Evolutionary conservation across 2,329 filamentous ascomycete genomes (phyloP), one percentile per base, ranked within the genome.

Genomic region (Xylaria sp.): DNA sequence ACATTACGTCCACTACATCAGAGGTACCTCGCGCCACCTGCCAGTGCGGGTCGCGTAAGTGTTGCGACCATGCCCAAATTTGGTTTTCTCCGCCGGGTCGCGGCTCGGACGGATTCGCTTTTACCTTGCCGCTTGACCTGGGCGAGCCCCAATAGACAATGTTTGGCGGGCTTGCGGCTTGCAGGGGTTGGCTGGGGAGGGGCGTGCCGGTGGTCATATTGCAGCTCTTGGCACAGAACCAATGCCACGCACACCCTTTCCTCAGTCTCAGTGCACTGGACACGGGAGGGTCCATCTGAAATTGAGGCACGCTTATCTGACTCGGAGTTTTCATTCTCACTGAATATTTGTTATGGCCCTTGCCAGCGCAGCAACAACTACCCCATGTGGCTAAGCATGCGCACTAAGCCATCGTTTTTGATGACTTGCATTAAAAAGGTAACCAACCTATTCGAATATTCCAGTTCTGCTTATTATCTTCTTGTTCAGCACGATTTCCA

Each of bases 71-170:
- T 74, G 65, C 71, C 74, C 76, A 77, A 76, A 76, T 76, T 76
- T 74, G 76, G 74, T 70, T 74, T 75, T 76, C 76, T 76, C 73
- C 76, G 74, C 74, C 74, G 76, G 74, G 74, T 75, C 75, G 76
- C 74, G 76, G 74, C 75, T 76, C 75, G 76, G 76, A 77, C 75
- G 75, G 76, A 78, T 78, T 77, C 74, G 74, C 72, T 75, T 72
- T 73, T 75, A 73, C 75, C 74, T 76, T 76, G 75, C 75, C 73
- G 74, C 74, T 76, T 76, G 73, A 74, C 72, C 71, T 76, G 73
- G 73, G 69, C 61, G 74, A 73, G 71, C 72, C 73, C 71, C 73
- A 76, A 72, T 68, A 69, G 67, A 71, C 68, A 66, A 72, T 76
- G 73, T 75, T 75, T 75, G 71, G 73, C 75, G 74, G 73, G 72